Percentiles rank a stretch among this genome's conserved stretches.
Evolutionary conservation across 495 filamentous ascomycete species (phyloP).

Genomic region (Neurospora sp.): DNA sequence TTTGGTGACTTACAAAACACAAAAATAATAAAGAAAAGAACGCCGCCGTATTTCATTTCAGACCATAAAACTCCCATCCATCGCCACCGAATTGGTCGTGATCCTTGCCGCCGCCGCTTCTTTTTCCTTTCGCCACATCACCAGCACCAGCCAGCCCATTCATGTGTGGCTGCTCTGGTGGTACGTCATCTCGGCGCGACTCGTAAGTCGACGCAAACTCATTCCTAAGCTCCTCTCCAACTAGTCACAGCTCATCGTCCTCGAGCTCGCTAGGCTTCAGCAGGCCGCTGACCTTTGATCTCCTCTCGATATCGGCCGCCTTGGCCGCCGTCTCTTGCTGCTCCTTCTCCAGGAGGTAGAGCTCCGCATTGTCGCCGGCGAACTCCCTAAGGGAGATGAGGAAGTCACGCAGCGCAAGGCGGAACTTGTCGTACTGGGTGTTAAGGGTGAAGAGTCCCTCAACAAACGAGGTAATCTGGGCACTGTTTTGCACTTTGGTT

Average conservation of each 20-base stretch:
- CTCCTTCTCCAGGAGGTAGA: constrained; percentile 93
- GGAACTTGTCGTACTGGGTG: constrained; percentile 77
- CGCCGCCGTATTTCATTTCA: constrained; percentile 18
- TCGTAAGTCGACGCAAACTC: constrained; percentile 39
- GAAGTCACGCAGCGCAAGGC: constrained; percentile 90
- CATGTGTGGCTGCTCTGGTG: background rate
- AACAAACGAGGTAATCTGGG: constrained; percentile 82
- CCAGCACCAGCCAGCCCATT: background rate
- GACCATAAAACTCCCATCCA: constrained; percentile 44
- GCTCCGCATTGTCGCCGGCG: constrained; percentile 79
- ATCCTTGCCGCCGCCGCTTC: constrained; percentile 7
- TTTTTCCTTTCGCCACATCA: background rate
- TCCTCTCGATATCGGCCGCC: constrained; percentile 71
- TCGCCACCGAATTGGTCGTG: constrained; percentile 16
- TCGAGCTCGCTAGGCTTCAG: constrained; percentile 91
- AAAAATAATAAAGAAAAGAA: constrained; percentile 1
- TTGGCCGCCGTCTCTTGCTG: constrained; percentile 68
- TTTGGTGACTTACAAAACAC: background rate
- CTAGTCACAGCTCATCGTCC: constrained; percentile 88
- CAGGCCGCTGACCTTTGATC: constrained; percentile 84
- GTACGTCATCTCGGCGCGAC: constrained; percentile 5
- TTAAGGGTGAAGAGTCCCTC: constrained; percentile 75
- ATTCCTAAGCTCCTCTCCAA: constrained; percentile 48
- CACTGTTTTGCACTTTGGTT: constrained; percentile 38
- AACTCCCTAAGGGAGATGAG: constrained; percentile 95